These are phyloP conservation scores for Xylaria polymorpha DNA, from an alignment of 2,329 filamentous ascomycete genomes.

Conservation along the genomic window DNA sequence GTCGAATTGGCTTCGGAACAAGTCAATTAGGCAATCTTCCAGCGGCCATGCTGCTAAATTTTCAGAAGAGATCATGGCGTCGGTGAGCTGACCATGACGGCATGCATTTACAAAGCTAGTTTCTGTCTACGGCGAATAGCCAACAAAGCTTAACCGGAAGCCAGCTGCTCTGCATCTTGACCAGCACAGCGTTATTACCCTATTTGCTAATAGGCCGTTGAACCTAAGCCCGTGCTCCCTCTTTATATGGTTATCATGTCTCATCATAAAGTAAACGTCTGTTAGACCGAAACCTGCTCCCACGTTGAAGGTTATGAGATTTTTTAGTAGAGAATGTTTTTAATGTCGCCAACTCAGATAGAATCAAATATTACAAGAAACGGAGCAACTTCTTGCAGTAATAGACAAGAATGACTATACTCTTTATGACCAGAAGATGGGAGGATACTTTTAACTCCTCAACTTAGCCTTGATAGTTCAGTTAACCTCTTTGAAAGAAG, in stretches of 20 bases:
- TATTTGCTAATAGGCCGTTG: background rate
- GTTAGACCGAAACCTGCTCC: slow-evolving; percentile 73
- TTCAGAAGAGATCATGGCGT: background rate
- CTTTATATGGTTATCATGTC: slow-evolving; percentile 64
- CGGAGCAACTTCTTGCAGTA: slow-evolving; percentile 73
- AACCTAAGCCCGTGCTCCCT: too few relatives aligned
- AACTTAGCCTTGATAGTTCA: slow-evolving; percentile 69
- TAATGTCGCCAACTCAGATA: slow-evolving; percentile 67
- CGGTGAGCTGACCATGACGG: slow-evolving; percentile 21
- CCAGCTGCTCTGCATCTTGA: background rate
- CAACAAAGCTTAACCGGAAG: background rate
- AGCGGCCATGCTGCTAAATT: background rate
- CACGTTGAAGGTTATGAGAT: slow-evolving; percentile 78
- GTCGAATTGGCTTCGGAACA: background rate
- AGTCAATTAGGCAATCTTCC: background rate
- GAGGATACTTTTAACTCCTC: too few relatives aligned
- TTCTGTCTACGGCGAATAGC: background rate
- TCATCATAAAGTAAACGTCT: slow-evolving; percentile 74
- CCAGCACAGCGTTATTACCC: background rate
- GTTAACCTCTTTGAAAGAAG: too few relatives aligned
- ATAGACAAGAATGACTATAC: slow-evolving; percentile 77
- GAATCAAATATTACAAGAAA: slow-evolving; percentile 69
- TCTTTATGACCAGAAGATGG: slow-evolving; percentile 74
- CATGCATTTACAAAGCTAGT: slow-evolving; percentile 6
- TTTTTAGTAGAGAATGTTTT: slow-evolving; percentile 78